phyloP scores from a whole-genome alignment of 495 filamentous ascomycete genomes.

The Penicillium steckii region DNA sequence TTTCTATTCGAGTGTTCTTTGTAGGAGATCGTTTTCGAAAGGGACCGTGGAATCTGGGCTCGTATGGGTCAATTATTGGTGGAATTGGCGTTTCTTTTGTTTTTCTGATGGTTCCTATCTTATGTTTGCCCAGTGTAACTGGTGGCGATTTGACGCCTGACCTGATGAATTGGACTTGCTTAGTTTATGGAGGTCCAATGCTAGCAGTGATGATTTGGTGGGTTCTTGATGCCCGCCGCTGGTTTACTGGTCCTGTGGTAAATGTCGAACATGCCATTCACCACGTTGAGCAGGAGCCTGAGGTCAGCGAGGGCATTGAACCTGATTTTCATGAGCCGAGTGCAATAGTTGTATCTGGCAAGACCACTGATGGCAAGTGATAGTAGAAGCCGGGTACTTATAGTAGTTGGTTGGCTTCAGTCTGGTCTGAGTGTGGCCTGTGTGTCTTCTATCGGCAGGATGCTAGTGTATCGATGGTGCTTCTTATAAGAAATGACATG shows the following conservation, averaged over 20 bases:
- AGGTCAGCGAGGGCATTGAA: slow-evolving; percentile 24
- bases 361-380: slow-evolving; percentile 51
- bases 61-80: slow-evolving; percentile 62
- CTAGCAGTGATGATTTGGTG: slow-evolving; percentile 65
- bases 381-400: neutral
- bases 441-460: too few relatives aligned
- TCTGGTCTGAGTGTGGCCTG: neutral
- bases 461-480: too few relatives aligned
- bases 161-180: slow-evolving; percentile 74
- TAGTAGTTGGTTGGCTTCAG: neutral
- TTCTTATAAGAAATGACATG: too few relatives aligned
- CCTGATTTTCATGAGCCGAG: slow-evolving; percentile 7
- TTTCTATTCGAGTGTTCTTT: slow-evolving; percentile 72
- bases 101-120: slow-evolving; percentile 69
- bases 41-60: slow-evolving; percentile 75
- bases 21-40: slow-evolving; percentile 67
- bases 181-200: slow-evolving; percentile 75
- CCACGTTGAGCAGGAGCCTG: slow-evolving; percentile 11
- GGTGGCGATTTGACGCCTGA: slow-evolving; percentile 56
- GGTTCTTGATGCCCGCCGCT: slow-evolving; percentile 65
- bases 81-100: slow-evolving; percentile 60
- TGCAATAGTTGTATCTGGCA: slow-evolving; percentile 56
- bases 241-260: slow-evolving; percentile 76
- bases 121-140: slow-evolving; percentile 64
- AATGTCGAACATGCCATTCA: slow-evolving; percentile 48